Conservation (phyloP, 2,329 filamentous ascomycete genomes). For the Trichoderma lentiforme region DNA sequence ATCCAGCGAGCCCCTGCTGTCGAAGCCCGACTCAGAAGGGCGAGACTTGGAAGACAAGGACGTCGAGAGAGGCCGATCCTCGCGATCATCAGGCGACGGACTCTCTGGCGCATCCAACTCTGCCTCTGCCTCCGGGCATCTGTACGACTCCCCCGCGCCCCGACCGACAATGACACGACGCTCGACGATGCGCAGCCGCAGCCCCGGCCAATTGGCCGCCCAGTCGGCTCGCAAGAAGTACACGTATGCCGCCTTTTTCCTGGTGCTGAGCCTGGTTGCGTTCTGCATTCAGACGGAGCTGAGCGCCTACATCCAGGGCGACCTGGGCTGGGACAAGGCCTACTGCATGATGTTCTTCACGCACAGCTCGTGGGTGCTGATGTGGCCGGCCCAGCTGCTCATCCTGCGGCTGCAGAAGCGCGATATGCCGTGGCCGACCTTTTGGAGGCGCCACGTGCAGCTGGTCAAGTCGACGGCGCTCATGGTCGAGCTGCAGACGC, state of each 20-base stretch:
- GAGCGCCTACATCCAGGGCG: constrained; percentile 88
- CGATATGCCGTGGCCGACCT: constrained; percentile 73
- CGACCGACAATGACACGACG: constrained; percentile 38
- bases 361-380: constrained; percentile 85
- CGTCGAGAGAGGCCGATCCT: constrained; percentile 11
- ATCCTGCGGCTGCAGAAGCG: constrained; percentile 77
- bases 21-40: constrained; percentile 32
- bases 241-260: constrained; percentile 79
- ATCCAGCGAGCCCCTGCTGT: constrained; percentile 41
- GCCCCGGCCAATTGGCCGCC: constrained; percentile 53
- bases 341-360: constrained; percentile 99
- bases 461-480: constrained; percentile 56
- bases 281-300: constrained; percentile 96
- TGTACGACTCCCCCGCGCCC: constrained; percentile 21
- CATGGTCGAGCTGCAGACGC: constrained; percentile 79
- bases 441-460: constrained; percentile 68
- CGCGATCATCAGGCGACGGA: constrained; percentile 15
- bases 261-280: constrained; percentile 76
- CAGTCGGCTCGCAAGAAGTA: constrained; percentile 71
- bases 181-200: constrained; percentile 73
- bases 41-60: constrained; percentile 24
- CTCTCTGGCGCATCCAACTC: constrained; percentile 18
- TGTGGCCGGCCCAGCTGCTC: constrained; percentile 83
- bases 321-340: constrained; percentile 94
- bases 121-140: constrained; percentile 22